Conservation (phyloP, 192 early-diverging fungal genomes). For the Coemansia sp. region DNA sequence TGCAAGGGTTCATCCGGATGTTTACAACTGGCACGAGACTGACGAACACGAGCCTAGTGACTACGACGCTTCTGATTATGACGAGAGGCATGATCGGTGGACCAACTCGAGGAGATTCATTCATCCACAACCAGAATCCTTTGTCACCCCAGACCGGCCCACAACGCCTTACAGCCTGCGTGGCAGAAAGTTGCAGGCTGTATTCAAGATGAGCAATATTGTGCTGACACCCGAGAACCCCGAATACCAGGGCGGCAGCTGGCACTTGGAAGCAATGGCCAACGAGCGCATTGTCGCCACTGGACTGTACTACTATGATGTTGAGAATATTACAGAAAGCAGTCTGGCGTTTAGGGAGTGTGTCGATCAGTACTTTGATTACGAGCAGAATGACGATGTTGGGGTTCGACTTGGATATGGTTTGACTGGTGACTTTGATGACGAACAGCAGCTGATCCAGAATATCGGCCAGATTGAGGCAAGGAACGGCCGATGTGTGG, state of each 20-base stretch:
- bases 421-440: constrained; percentile 12
- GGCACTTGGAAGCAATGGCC: constrained; percentile 70
- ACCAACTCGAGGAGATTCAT: constrained; percentile 1
- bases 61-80: constrained; percentile 13
- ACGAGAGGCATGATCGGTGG: constrained; percentile 24
- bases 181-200: constrained; percentile 56
- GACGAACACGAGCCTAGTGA: constrained; percentile 7
- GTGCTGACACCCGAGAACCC: constrained; percentile 66
- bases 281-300: constrained; percentile 70
- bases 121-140: not conserved
- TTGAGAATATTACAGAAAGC: constrained; percentile 67
- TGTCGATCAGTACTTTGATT: constrained; percentile 5
- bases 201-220: constrained; percentile 71
- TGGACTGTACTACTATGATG: constrained; percentile 69
- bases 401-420: constrained; percentile 45
- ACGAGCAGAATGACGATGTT: constrained; percentile 11
- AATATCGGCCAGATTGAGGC: constrained; percentile 50
- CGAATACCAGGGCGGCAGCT: constrained; percentile 53
- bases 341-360: constrained; percentile 60
- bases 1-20: constrained; percentile 9
- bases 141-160: constrained; percentile 9
- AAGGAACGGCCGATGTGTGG: constrained; percentile 61
- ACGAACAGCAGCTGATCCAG: constrained; percentile 42
- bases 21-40: constrained; percentile 10
- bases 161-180: constrained; percentile 19